Percentiles rank a stretch among this genome's conserved stretches.
phyloP scores from a whole-genome alignment of 1,284 basidiomycete species.

The Volvariella volvacea region DNA sequence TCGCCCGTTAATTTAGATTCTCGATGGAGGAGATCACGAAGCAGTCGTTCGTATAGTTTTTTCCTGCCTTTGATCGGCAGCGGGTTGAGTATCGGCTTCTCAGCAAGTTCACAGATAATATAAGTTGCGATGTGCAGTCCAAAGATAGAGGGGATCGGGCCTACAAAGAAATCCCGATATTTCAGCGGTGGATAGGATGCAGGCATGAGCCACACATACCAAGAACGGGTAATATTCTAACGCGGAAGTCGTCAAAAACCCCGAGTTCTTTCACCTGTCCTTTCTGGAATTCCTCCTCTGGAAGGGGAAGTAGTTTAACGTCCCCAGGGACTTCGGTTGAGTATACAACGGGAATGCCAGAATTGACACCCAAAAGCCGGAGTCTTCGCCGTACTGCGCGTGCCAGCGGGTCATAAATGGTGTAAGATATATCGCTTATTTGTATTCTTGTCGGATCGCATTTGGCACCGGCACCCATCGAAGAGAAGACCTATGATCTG shows the following conservation, averaged over 20 bases:
- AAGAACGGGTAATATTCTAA: conserved; percentile 83
- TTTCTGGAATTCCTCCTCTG: conserved; percentile 89
- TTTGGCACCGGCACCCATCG: conserved; percentile 98
- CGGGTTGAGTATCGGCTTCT: conserved; percentile 76
- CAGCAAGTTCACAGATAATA: conserved; percentile 78
- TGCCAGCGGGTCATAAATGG: conserved; percentile 93
- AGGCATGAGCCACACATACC: conserved; percentile 34
- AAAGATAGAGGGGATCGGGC: conserved; percentile 82
- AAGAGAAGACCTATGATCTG: conserved; percentile 73
- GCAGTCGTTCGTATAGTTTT: conserved; percentile 81
- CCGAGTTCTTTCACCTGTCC: conserved; percentile 89
- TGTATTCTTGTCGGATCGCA: conserved; percentile 92
- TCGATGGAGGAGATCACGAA: conserved; percentile 66
- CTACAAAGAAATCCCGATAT: conserved; percentile 23
- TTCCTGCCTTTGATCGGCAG: conserved; percentile 77
- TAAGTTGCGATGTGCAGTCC: conserved; percentile 86
- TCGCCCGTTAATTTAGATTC: conserved; percentile 61
- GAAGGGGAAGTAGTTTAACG: conserved; percentile 83
- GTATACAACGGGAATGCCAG: conserved; percentile 91
- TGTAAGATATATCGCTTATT: conserved; percentile 90
- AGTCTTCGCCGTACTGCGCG: conserved; percentile 83
- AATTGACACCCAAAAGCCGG: conserved; percentile 60
- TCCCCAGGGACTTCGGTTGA: conserved; percentile 91
- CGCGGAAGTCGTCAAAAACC: conserved; percentile 91
- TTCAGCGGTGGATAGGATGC: neutral